phyloP scores from a whole-genome alignment of 2,329 filamentous ascomycete genomes.

The Fusarium anguioides region DNA sequence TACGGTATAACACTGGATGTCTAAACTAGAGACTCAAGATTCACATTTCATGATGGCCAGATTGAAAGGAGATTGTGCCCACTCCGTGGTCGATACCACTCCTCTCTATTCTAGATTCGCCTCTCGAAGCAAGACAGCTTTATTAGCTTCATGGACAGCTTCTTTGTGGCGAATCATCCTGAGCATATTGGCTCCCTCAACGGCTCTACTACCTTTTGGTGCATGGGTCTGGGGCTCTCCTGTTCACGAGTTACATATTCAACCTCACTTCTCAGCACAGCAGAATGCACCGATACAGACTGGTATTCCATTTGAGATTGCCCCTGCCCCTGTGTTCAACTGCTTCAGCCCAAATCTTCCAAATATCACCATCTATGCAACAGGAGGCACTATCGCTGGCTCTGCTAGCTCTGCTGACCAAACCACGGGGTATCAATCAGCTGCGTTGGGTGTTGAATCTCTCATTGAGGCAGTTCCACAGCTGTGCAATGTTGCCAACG shows the following conservation, averaged over 20 bases:
- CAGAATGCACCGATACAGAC: conserved; percentile 35
- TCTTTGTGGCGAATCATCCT: conserved; percentile 41
- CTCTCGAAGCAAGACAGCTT: conserved; percentile 33
- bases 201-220: conserved; percentile 37
- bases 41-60: conserved; percentile 40
- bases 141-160: conserved; percentile 35
- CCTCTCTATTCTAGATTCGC: conserved; percentile 25
- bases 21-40: conserved; percentile 17
- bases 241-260: conserved; percentile 37
- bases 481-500: conserved; percentile 64
- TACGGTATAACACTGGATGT: background rate
- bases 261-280: conserved; percentile 32
- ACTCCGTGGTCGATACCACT: conserved; percentile 20
- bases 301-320: conserved; percentile 5
- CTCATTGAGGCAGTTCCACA: conserved; percentile 67
- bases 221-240: conserved; percentile 45
- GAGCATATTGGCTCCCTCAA: conserved; percentile 41
- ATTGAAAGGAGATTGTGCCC: conserved; percentile 39
- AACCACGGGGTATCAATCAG: conserved; percentile 57
- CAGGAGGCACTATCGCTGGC: conserved; percentile 70
- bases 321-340: conserved; percentile 37
- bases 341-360: conserved; percentile 53
- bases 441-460: conserved; percentile 59
- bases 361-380: conserved; percentile 67
- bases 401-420: conserved; percentile 60